Evolutionary conservation across 1,284 basidiomycete genomes (phyloP), one percentile per base, ranked within the genome.

Genomic region (Moniliophthora roreri): DNA sequence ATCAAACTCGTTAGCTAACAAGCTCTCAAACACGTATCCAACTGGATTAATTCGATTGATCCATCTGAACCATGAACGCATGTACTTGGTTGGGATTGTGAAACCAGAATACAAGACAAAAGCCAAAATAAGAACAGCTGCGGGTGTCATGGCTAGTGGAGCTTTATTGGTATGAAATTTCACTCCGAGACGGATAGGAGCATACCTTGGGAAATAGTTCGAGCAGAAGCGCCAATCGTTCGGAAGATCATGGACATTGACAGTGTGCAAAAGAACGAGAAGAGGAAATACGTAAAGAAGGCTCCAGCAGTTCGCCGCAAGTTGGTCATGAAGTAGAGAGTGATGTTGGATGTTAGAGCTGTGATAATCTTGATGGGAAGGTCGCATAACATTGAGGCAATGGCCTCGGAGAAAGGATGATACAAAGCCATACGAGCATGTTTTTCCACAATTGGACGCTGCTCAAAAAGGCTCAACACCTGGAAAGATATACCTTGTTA

Each of bases 191-290:
- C 7, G 28, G 11, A 32, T 6, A 11, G 11, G 28, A 32, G 11
- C 6, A 11, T 32, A 32, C 28, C 28, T 48, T 73, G 66, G 42
- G 65, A 58, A 23, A 74, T 64, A 16, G 68, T 67, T 46, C 74
- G 64, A 9, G 71, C 74, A 11, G 71, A 58, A 8, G 75, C 71
- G 8, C 67, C 69, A 38, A 79, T 72, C 8, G 73, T 69, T 49
- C 76, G 70, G 73, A 79, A 79, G 50, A 77, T 62, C 69, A 72
- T 73, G 2, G 68, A 69, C 76, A 78, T 76, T 45, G 67, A 63
- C 40, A 77, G 58, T 8, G 73, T 75, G 40, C 53, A 60, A 47
- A 66, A 57, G 57, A 70, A 75, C 8, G 67, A 66, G 58, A 71
- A 66, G 21, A 73, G 60, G 47, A 70, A 50, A 66, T 69, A 70